Evolutionary conservation across 352 stramenopile species (phyloP).

Genomic region (Globisporangium barbulae): DNA sequence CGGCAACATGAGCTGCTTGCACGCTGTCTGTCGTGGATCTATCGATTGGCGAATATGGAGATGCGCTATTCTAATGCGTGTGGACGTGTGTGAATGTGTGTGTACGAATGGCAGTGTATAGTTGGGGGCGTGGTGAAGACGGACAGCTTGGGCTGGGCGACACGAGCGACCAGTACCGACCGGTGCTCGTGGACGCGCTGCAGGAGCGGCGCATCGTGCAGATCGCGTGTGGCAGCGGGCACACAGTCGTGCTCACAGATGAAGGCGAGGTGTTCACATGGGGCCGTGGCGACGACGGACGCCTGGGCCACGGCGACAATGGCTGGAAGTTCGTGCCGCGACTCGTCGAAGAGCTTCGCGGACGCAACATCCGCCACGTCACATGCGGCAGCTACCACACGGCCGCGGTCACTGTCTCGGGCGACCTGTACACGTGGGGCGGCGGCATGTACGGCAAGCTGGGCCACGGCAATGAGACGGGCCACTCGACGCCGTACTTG

Average conservation of each 20-base stretch:
- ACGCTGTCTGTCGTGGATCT: neutral
- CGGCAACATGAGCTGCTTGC: neutral
- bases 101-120: slow-evolving; percentile 52
- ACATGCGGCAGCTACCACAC: slow-evolving; percentile 97
- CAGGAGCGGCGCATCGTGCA: slow-evolving; percentile 81
- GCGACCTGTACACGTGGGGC: slow-evolving; percentile 93
- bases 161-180: slow-evolving; percentile 85
- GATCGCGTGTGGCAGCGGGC: slow-evolving; percentile 86
- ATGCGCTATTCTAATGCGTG: neutral
- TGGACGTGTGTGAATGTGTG: neutral
- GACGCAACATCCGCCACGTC: slow-evolving; percentile 90
- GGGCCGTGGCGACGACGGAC: slow-evolving; percentile 86
- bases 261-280: slow-evolving; percentile 89
- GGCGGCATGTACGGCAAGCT: slow-evolving; percentile 96
- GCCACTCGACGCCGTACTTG: slow-evolving; percentile 91
- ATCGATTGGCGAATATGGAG: neutral
- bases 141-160: slow-evolving; percentile 83
- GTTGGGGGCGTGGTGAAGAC: slow-evolving; percentile 86
- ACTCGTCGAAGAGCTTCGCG: slow-evolving; percentile 88
- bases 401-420: slow-evolving; percentile 91
- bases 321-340: slow-evolving; percentile 97
- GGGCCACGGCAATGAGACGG: slow-evolving; percentile 91
- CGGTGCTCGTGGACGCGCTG: slow-evolving; percentile 79
- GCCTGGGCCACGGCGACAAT: slow-evolving; percentile 92
- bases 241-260: slow-evolving; percentile 88